phyloP scores from a whole-genome alignment of 1,139 yeast genomes.

The Scheffersomyces cryptocercus region DNA sequence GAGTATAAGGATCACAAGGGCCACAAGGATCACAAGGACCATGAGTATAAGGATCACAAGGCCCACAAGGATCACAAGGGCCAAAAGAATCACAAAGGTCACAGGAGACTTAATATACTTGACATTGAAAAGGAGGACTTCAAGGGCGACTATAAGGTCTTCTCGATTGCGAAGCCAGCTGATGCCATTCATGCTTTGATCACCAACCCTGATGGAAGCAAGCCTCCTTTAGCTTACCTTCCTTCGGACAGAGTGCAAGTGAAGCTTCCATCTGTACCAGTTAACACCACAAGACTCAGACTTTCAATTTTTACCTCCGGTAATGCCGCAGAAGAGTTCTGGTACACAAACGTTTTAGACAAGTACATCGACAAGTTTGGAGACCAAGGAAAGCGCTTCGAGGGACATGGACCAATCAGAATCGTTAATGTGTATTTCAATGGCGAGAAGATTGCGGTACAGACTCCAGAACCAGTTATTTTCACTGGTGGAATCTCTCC shows the following conservation, averaged over 20 bases:
- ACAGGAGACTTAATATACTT: no score
- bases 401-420: slow-evolving; percentile 68
- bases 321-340: slow-evolving; percentile 78
- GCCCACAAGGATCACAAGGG: no score
- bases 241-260: slow-evolving; percentile 41
- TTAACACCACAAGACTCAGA: slow-evolving; percentile 58
- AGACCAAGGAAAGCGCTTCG: slow-evolving; percentile 25
- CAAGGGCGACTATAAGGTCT: slow-evolving; percentile 12
- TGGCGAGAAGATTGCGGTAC: slow-evolving; percentile 49
- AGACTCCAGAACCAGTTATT: slow-evolving; percentile 58
- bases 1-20: no score
- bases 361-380: slow-evolving; percentile 14
- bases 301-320: slow-evolving; percentile 71
- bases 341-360: slow-evolving; percentile 71
- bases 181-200: slow-evolving; percentile 33
- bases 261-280: slow-evolving; percentile 39
- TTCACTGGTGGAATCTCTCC: slow-evolving; percentile 83
- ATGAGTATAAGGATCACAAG: no score
- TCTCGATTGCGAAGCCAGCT: slow-evolving; percentile 29
- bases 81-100: no score
- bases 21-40: no score
- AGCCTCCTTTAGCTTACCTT: slow-evolving; percentile 44
- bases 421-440: slow-evolving; percentile 52
- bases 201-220: slow-evolving; percentile 5
- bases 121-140: not conserved